These are phyloP conservation scores for Talaromyces sp. DNA, from an alignment of 2,329 filamentous ascomycete species.

Conservation along the genomic window DNA sequence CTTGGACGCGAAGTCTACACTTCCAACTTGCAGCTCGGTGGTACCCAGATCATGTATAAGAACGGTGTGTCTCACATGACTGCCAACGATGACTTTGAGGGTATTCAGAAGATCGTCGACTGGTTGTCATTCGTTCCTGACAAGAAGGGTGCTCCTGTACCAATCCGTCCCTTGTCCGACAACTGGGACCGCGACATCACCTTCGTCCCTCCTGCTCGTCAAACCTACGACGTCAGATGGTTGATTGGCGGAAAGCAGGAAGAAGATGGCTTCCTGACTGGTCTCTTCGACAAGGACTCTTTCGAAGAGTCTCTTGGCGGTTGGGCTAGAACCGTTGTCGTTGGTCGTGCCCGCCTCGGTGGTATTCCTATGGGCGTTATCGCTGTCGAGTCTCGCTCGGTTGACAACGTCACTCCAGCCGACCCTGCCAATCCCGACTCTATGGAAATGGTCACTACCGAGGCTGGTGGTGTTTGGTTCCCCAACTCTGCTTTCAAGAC, in stretches of 20 bases:
- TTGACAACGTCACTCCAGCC: slow-evolving; percentile 94
- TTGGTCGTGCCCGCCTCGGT: slow-evolving; percentile 91
- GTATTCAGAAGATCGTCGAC: slow-evolving; percentile 94
- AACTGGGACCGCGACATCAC: slow-evolving; percentile 88
- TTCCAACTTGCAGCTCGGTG: slow-evolving; percentile 97
- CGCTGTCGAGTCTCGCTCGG: slow-evolving; percentile 87
- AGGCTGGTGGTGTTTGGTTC: slow-evolving; percentile 99
- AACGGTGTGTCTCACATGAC: slow-evolving; percentile 99
- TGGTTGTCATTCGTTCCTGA: slow-evolving; percentile 98
- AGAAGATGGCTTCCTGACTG: slow-evolving; percentile 77
- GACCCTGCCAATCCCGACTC: slow-evolving; percentile 98
- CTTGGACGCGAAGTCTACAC: slow-evolving; percentile 98
- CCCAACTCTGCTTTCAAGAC: slow-evolving; percentile 99
- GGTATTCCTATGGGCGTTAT: slow-evolving; percentile 99
- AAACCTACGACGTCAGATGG: slow-evolving; percentile 89
- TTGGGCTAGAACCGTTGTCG: slow-evolving; percentile 95
- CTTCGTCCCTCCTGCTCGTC: slow-evolving; percentile 75
- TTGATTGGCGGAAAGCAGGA: slow-evolving; percentile 86
- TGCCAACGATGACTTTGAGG: slow-evolving; percentile 93
- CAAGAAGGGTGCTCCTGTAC: slow-evolving; percentile 87
- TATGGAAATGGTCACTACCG: slow-evolving; percentile 88
- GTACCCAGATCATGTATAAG: slow-evolving; percentile 99
- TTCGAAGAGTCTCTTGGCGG: slow-evolving; percentile 96
- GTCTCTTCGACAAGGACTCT: slow-evolving; percentile 93
- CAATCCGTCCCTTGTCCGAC: slow-evolving; percentile 83